Conservation (phyloP, 306 rosid species). For the Oemleria cerasiformis region DNA sequence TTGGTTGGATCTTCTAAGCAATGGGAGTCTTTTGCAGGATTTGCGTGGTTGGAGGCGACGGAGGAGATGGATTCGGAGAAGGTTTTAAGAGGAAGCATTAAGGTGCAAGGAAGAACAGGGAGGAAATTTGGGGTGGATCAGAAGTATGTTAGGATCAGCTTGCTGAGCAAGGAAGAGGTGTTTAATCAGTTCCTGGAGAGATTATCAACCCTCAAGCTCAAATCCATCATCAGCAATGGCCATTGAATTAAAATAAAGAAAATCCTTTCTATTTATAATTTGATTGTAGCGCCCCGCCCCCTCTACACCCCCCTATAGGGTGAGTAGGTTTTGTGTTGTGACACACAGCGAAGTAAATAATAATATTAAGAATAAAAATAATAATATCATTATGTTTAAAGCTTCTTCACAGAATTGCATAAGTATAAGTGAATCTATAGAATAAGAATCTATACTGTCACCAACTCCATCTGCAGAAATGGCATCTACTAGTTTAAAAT, state of each 20-base stretch:
- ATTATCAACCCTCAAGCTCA: conserved; percentile 25
- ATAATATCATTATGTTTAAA: too few relatives aligned
- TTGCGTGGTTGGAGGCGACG: conserved; percentile 67
- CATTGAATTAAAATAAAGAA: not conserved
- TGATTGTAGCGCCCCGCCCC: too few relatives aligned
- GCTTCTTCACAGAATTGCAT: too few relatives aligned
- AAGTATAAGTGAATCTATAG: too few relatives aligned
- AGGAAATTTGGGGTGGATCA: conserved; percentile 50
- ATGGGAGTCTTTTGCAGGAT: conserved; percentile 34
- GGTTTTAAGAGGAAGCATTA: conserved; percentile 36
- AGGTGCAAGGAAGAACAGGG: conserved; percentile 52
- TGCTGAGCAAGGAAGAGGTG: conserved; percentile 42
- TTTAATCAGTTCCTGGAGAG: conserved; percentile 48
- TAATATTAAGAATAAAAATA: too few relatives aligned
- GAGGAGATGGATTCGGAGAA: conserved; percentile 41
- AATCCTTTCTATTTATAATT: too few relatives aligned
- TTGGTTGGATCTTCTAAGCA: not conserved
- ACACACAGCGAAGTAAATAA: too few relatives aligned
- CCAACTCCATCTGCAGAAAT: too few relatives aligned
- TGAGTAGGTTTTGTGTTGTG: too few relatives aligned
- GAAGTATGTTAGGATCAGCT: conserved; percentile 49
- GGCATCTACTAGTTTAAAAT: too few relatives aligned
- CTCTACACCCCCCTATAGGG: too few relatives aligned
- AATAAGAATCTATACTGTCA: too few relatives aligned
- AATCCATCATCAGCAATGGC: conserved; percentile 19